Base-by-base conservation (phyloP, 2,329 filamentous ascomycete species). In the Uncinocarpus reesii region DNA sequence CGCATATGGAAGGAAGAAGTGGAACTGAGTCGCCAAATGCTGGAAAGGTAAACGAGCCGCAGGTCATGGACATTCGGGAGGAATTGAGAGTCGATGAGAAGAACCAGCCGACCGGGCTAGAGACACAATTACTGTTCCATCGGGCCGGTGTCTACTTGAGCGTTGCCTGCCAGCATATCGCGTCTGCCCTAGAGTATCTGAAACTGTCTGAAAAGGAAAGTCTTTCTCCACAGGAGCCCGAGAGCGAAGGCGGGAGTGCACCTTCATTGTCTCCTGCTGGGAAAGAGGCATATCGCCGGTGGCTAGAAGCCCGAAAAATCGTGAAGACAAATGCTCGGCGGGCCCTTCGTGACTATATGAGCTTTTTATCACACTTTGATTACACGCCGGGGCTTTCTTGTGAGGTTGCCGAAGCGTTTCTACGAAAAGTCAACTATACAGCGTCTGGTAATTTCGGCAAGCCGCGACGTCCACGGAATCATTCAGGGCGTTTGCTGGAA, bases 271-370 rank as follows among this genome's bases (percentile, higher is more conserved):
- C 65, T 5, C 57, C 66, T 13, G 68, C 65, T n/a, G 73, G 77
- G 41, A 66, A 65, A 40, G 71, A 74, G 53, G 71, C 68, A 11
- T 65, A 71, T 32, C 62, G 62, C 23, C 68, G 63, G 45, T 70
- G 75, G 47, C 63, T 78, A 20, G 79, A 83, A 53, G 76, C 77
- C 37, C 76, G 83, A 37, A 87, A 84, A 62, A 67, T 76, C 21
- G 81, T 90, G 55, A 84, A 85, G 57, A 73, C 75, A 0, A 81
- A 83, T 64, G 86, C 86, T 2, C 89, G 86, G 64, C 77, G 81
- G 48, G 85, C 86, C 1, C 66, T 92, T 18, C 76, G 81, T 51
- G 86, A 92, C 65, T 88, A 84, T 60, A 71, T 81, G 57, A 71
- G 76, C 18, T 92, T 86, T 60, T 69, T 93, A 32, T 78, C 79